Evolutionary conservation across 2,329 filamentous ascomycete genomes (phyloP), one percentile per base, ranked within the genome.

Genomic region (Chrysosporium queenslandicum): DNA sequence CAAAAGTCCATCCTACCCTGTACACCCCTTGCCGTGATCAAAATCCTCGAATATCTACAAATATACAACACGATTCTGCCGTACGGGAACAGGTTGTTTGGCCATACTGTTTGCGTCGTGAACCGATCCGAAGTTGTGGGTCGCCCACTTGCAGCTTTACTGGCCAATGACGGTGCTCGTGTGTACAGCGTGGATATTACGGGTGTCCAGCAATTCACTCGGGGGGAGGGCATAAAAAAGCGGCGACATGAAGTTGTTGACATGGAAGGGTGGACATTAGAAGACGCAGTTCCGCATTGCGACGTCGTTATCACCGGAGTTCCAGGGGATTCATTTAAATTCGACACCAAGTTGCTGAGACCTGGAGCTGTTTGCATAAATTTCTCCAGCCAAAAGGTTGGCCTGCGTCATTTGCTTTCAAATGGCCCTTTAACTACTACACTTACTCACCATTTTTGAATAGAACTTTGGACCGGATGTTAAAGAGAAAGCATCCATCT

Each of bases 321-420:
- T 1, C 92, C 92, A 0, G 81, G 82, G 21, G 86, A 95, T 58
- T 80, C 77, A 55, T 98, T 85, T 78, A 96, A 97, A 75, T 86
- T 98, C 23, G 87, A 90, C 4, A 85, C 84, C 2, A 80, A 87
- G 48, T 74, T 92, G 56, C 76, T 98, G 62, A 81, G 88, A 43
- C 87, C 95, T 53, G 92, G 92, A 45, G 90, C 87, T 27, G 87
- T 95, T n/a, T 98, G 92, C 76, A 90, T 98, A 74, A 98, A 98
- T 72, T 97, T 98, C 68, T 94, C 89, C 6, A 95, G 87, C 48
- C 88, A 86, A 70, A 87, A 90, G 76, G 78, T 80, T 54, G 69
- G 7, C 7, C 7, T 3, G 14, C 8, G 6, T 30, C 29, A 11
- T 30, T 11, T n/a, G n/a, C 29, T 11, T 34, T 34, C 7, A 34